Percentiles rank a stretch among this genome's conserved stretches.
phyloP scores from a whole-genome alignment of 2,329 filamentous ascomycete species.

The Chlorencoelia australis region DNA sequence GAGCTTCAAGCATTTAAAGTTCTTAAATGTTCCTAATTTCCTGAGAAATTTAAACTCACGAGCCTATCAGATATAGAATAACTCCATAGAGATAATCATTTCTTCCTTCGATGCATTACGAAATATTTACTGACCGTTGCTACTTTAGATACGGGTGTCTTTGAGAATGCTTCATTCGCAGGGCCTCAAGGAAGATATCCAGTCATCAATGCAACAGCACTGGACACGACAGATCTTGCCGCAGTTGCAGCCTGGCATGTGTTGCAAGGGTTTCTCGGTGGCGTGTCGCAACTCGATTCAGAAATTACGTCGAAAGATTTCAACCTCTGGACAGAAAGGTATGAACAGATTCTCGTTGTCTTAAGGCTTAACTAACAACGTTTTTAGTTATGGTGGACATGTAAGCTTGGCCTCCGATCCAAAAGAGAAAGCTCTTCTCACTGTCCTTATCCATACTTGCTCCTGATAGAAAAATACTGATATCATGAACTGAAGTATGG shows the following conservation, averaged over 20 bases:
- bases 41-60: too few relatives aligned
- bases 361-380: too few relatives aligned
- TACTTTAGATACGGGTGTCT: constrained; percentile 3
- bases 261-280: constrained; percentile 42
- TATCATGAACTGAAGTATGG: not conserved
- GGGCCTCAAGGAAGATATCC: constrained; percentile 16
- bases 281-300: constrained; percentile 31
- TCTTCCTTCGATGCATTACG: too few relatives aligned
- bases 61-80: too few relatives aligned
- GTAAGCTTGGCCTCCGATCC: too few relatives aligned
- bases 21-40: too few relatives aligned
- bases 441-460: too few relatives aligned
- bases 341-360: constrained; percentile 57
- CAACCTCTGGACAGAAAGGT: constrained; percentile 50
- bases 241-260: constrained; percentile 45
- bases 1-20: too few relatives aligned
- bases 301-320: constrained; percentile 24
- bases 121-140: not conserved
- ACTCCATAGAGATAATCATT: too few relatives aligned
- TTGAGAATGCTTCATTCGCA: constrained; percentile 14
- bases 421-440: too few relatives aligned
- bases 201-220: constrained; percentile 33
- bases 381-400: constrained; percentile 1
- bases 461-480: too few relatives aligned
- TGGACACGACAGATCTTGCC: constrained; percentile 46